Percentiles rank a stretch among this genome's conserved stretches.
phyloP scores from a whole-genome alignment of 441 rosid genomes.

The Macaranga tanarius region DNA sequence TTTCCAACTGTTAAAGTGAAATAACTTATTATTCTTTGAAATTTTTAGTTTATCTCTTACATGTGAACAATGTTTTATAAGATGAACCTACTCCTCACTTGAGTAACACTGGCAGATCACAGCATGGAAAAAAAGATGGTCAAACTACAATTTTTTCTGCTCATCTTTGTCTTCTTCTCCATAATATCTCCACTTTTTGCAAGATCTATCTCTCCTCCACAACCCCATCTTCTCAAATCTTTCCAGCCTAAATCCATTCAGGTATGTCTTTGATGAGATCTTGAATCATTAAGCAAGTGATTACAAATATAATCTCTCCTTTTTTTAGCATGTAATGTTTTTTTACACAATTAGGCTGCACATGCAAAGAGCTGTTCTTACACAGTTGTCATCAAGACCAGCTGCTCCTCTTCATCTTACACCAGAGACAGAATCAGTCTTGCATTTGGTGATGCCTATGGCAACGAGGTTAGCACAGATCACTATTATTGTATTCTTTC shows the following conservation, averaged over 20 bases:
- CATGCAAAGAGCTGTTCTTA: constrained; percentile 41
- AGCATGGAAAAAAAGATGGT: constrained; percentile 2
- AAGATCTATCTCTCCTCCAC: not conserved
- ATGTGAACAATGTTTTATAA: not conserved
- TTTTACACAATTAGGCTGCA: not conserved
- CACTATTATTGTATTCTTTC: too few species aligned
- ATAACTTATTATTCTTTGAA: too few species aligned
- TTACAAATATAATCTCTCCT: too few species aligned
- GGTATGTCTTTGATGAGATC: not conserved
- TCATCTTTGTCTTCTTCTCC: constrained; percentile 15
- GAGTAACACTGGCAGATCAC: too few species aligned
- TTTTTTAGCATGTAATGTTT: too few species aligned
- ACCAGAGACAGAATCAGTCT: constrained; percentile 67
- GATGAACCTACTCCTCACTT: not conserved
- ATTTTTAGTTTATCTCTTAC: too few species aligned
- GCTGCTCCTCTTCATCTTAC: constrained; percentile 54
- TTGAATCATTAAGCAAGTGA: not conserved
- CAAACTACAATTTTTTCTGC: not conserved
- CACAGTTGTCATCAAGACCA: constrained; percentile 49
- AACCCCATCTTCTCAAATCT: constrained; percentile 1
- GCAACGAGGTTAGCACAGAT: constrained; percentile 52
- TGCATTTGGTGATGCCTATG: constrained; percentile 61
- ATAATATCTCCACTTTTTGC: not conserved
- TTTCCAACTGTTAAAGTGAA: not conserved
- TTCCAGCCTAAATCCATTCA: constrained; percentile 14